Base-by-base conservation (phyloP, 768 basidiomycete genomes). In the Austroboletus eburneus region DNA sequence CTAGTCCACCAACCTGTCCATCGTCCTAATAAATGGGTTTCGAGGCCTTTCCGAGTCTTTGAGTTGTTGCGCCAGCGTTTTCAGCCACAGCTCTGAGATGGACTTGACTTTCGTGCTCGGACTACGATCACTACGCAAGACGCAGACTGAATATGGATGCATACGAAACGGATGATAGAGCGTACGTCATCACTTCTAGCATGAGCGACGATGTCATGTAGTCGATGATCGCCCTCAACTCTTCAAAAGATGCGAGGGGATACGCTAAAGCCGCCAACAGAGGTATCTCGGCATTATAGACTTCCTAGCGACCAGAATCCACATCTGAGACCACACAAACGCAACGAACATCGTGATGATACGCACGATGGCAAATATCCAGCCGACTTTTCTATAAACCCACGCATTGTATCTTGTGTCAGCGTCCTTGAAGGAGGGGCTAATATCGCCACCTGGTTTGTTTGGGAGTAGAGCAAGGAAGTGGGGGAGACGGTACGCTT, bases 191-290 rank as follows among this genome's bases (percentile, higher is more conserved):
- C 32, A 61, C 58, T 40, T 64, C 63, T 8, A 65, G 51, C 58
- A 65, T 63, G 46, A 65, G 63, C 8, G 63, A 65, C 14, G 44
- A 18, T 12, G 58, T 62, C 62, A 65, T 65, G 17, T 62, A 65
- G 37, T 55, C 47, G 22, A 59, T 51, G 17, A 65, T 64, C 13
- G 39, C 57, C 25, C 52, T 51, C 50, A 64, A 33, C 33, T 56
- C 52, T 22, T 46, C 30, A 25, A 41, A 54, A 20, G 54, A 57
- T 22, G 64, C 57, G 24, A 55, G 44, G 5, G 63, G 62, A 38
- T 40, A 65, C 8, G 56, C 54, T 4, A 59, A 41, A 12, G 62
- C 54, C 5, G 61, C 64, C 2, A 63, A 42, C 1, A 66, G 27
- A 9, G 57, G 54, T 54, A 62, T 55, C 32, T 65, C 60, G 12